These are phyloP conservation scores for Bertia moriformis DNA, from an alignment of 2,329 filamentous ascomycete genomes.

Conservation along the genomic window DNA sequence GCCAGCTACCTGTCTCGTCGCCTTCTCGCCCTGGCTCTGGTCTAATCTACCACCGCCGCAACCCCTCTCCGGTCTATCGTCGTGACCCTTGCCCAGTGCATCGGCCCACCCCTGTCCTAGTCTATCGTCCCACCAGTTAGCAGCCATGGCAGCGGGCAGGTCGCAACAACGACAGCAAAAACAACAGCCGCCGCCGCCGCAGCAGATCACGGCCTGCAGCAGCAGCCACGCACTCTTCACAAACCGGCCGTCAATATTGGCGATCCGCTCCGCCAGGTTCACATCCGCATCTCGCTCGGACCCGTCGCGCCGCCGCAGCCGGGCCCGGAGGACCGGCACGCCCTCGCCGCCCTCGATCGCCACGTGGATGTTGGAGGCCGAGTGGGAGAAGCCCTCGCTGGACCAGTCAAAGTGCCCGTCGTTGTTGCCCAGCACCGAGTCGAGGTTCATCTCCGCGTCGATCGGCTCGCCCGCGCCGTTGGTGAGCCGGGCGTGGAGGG, in stretches of 20 bases:
- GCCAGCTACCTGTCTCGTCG: too few species aligned
- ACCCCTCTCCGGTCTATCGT: too few species aligned
- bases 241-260: constrained; percentile 33
- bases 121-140: too few species aligned
- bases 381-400: constrained; percentile 25
- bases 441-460: constrained; percentile 30
- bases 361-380: constrained; percentile 30
- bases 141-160: too few species aligned
- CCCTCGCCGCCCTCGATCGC: constrained; percentile 30
- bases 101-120: too few species aligned
- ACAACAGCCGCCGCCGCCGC: too few species aligned
- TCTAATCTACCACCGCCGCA: too few species aligned
- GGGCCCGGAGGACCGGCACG: constrained; percentile 36
- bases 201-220: too few species aligned
- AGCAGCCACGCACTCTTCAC: constrained; percentile 17
- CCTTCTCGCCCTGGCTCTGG: too few species aligned
- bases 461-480: constrained; percentile 24
- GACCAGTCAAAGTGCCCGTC: constrained; percentile 31
- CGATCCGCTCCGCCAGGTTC: constrained; percentile 39
- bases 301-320: constrained; percentile 25
- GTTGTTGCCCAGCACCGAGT: constrained; percentile 33
- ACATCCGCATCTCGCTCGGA: constrained; percentile 25
- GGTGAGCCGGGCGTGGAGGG: constrained; percentile 26
- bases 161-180: too few species aligned
- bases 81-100: too few species aligned